Base-by-base conservation (phyloP, 306 rosid species). In the Gleditsia sinensis region DNA sequence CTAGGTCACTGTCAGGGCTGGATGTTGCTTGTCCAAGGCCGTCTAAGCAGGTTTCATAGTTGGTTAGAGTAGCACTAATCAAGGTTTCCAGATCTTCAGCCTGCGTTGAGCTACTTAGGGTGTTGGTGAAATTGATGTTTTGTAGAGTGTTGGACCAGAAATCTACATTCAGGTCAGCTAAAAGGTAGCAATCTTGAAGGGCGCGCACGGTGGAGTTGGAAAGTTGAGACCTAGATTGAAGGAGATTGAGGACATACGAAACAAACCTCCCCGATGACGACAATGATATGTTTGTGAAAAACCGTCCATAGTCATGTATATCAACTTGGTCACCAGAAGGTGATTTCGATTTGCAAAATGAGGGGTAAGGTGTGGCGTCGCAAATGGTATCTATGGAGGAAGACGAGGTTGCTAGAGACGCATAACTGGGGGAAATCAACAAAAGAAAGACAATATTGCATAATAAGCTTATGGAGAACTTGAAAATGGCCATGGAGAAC, bases 11-110 rank as follows among this genome's bases (percentile, higher is more conserved):
- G 21, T 59, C 67, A 8, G 70, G 12, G 57, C 3, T 42, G 50
- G 81, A 20, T 0, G 51, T 42, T 34, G 73, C 53, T 72, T 56
- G 30, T 7, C 65, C 25, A 25, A 76, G 75, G 78, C 78, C 53
- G 3, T 57, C 55, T 48, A 39, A 43, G 68, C 81, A 81, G 7
- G 85, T 81, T 6, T 81, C 66, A n/a, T 14, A 14, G 65, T 81
- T 81, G 17, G 85, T 76, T 19, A 81, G 6, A 12, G 81, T 64
- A 10, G 85, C 75, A 45, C 78, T 81, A n/a, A 71, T 27, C 25
- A 64, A 9, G 51, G 66, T 71, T 17, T 36, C 71, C 9, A 65
- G 71, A 0, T 64, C 57, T 16, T 71, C 59, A 19, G 25, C 78
- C 3, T 33, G 25, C 7, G 40, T 21, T 0, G 51, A 75, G 70